phyloP scores from a whole-genome alignment of 371 early-diverging fungal species.

The Coemansia sp. region DNA sequence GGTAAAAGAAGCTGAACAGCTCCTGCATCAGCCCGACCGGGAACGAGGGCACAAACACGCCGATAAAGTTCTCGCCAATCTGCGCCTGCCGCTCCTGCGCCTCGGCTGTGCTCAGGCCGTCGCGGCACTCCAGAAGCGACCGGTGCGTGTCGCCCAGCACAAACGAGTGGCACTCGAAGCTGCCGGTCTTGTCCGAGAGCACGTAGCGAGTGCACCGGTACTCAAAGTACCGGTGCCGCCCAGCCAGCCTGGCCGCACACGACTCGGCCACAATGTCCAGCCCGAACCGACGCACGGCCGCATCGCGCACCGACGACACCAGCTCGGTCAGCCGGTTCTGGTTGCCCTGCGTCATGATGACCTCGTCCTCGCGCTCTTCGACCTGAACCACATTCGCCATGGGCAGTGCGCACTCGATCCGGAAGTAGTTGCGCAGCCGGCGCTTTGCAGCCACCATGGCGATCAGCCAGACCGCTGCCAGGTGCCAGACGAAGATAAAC shows the following conservation, averaged over 20 bases:
- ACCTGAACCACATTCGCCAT: conserved; percentile 64
- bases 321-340: conserved; percentile 42
- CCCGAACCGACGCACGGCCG: conserved; percentile 11
- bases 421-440: conserved; percentile 63
- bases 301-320: conserved; percentile 34
- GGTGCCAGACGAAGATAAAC: conserved; percentile 71
- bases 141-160: conserved; percentile 58
- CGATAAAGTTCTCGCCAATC: conserved; percentile 72
- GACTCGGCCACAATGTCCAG: conserved; percentile 52
- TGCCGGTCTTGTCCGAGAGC: conserved; percentile 43
- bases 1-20: conserved; percentile 71
- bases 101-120: conserved; percentile 59
- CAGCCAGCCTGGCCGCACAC: conserved; percentile 52
- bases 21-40: conserved; percentile 61
- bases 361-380: conserved; percentile 58
- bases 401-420: conserved; percentile 55
- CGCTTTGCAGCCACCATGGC: conserved; percentile 50
- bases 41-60: conserved; percentile 63
- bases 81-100: conserved; percentile 59
- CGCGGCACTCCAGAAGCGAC: conserved; percentile 53
- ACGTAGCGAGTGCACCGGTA: conserved; percentile 78
- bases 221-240: conserved; percentile 58
- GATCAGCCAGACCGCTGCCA: conserved; percentile 64
- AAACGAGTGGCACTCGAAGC: conserved; percentile 59
- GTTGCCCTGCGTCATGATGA: conserved; percentile 57